phyloP scores from a whole-genome alignment of 192 early-diverging fungal species.

The Paraglomus occultum region DNA sequence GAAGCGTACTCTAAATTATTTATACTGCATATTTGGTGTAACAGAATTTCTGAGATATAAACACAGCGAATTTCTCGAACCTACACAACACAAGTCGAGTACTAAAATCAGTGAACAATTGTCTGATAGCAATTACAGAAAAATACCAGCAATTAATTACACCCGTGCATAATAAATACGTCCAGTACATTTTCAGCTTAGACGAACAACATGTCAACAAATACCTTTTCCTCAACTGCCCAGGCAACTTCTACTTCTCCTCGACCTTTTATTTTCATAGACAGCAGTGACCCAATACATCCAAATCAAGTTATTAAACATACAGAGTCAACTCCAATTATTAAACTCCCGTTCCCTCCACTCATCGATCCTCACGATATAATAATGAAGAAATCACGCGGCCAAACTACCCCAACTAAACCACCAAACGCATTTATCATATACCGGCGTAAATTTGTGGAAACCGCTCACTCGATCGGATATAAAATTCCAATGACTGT shows the following conservation, averaged over 20 bases:
- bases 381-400: neutral
- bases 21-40: too few species aligned
- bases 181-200: too few species aligned
- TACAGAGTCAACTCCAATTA: neutral
- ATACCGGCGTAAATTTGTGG: slow-evolving; percentile 11
- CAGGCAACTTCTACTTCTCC: neutral
- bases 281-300: slow-evolving; percentile 2
- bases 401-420: neutral
- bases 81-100: too few species aligned
- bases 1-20: too few species aligned
- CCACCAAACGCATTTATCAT: slow-evolving; percentile 27
- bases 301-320: slow-evolving; percentile 11
- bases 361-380: neutral
- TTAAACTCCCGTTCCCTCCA: slow-evolving; percentile 9
- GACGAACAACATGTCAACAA: too few species aligned
- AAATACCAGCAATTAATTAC: too few species aligned
- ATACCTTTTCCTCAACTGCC: too few species aligned
- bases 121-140: too few species aligned
- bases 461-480: neutral
- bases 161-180: too few species aligned
- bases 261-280: slow-evolving; percentile 10
- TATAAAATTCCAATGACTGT: slow-evolving; percentile 11
- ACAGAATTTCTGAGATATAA: too few species aligned
- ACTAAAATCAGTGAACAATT: too few species aligned
- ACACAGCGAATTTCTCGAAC: too few species aligned